Evolutionary conservation across 2,329 filamentous ascomycete genomes (phyloP).

Genomic region (Sporothrix protearum): DNA sequence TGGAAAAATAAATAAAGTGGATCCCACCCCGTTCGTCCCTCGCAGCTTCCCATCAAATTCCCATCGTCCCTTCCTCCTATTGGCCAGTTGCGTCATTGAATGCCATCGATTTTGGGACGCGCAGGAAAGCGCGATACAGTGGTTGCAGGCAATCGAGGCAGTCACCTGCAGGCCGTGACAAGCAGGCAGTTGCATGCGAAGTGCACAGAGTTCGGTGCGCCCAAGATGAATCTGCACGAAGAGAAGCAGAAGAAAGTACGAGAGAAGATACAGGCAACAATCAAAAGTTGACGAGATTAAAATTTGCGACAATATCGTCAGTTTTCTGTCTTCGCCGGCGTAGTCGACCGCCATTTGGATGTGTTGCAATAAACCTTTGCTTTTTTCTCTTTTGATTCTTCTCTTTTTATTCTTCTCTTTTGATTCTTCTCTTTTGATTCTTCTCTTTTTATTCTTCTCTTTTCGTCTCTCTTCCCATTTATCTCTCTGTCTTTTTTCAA

Average conservation of each 20-base stretch:
- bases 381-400: background rate
- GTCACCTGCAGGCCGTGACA: background rate
- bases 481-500: background rate
- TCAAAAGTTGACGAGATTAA: conserved; percentile 6
- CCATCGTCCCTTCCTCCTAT: background rate
- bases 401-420: background rate
- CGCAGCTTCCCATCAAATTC: conserved; percentile 2
- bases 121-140: background rate
- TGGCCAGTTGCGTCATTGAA: background rate
- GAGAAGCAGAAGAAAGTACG: conserved; percentile 1
- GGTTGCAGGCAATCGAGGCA: background rate
- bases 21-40: background rate
- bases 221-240: background rate
- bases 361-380: background rate
- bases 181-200: background rate
- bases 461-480: background rate
- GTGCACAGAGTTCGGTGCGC: background rate
- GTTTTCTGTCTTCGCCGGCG: background rate
- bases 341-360: background rate
- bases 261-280: background rate
- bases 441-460: background rate
- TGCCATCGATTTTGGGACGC: background rate
- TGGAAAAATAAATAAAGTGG: background rate
- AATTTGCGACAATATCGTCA: background rate
- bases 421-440: background rate